Evolutionary conservation across 1,284 basidiomycete species (phyloP), one percentile per base, ranked within the genome.

Genomic region (Microbotryomycetes sp.): DNA sequence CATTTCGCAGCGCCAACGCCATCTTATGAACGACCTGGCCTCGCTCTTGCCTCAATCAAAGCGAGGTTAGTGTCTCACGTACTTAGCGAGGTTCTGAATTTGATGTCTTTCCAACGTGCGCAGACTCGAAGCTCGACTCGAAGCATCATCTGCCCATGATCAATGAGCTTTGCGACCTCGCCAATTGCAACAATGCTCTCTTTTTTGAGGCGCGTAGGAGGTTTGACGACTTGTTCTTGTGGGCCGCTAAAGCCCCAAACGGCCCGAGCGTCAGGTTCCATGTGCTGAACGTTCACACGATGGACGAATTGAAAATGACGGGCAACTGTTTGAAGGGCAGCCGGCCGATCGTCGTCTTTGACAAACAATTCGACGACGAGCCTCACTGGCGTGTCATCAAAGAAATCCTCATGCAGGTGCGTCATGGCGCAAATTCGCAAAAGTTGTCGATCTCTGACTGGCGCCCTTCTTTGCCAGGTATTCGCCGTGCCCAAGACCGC

Each of bases 281-380:
- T 73, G 91, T 97, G 23, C 92, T 97, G 76, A 99, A 98, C 76
- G 82, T 97, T 60, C 96, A 99, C 76, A 99, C 96, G 46, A 98
- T 98, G 96, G 96, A 98, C 78, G 96, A 99, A 77, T 81, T 99
- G 71, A 98, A 98, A 79, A 91, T 98, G 93, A 97, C 93, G 3
- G 96, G 96, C 26, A 98, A 99, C 76, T 98, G 96, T 76, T 78
- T 99, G 70, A 97, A 97, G 78, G 96, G 96, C 16, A 90, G 88
- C 69, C 80, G 96, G 57, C 94, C 93, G 1, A 79, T 98, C 57
- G 79, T 97, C 64, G 90, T 88, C 72, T 99, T 99, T 75, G 93
- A 97, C 77, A 83, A 86, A 68, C 84, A 81, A 50, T 98, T 98
- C 76, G 91, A 97, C 60, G 83, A 87, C 56, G 84, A 82, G 52